These are phyloP conservation scores for Dalbergia cultrata DNA, from an alignment of 306 rosid species.

Conservation along the genomic window DNA sequence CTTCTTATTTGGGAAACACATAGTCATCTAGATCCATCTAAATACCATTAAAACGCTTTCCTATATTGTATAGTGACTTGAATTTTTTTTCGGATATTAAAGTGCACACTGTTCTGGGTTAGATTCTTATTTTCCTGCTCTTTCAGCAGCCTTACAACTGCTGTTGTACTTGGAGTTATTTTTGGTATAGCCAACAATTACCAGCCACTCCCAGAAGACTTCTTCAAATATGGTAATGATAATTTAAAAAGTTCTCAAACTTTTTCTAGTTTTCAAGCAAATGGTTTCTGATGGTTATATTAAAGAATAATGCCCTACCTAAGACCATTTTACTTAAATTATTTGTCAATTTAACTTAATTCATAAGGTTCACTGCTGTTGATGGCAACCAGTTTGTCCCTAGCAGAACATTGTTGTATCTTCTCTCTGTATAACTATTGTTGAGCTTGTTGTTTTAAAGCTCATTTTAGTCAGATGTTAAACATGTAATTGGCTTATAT, in stretches of 20 bases:
- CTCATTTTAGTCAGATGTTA: conserved; percentile 11
- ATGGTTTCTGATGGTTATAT: not conserved
- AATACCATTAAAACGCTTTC: not conserved
- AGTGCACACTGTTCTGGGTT: not conserved
- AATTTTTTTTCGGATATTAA: not conserved
- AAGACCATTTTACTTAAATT: not conserved
- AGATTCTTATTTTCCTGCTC: not conserved
- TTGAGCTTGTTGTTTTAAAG: not conserved
- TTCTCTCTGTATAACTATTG: not conserved
- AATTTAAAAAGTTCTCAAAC: not conserved
- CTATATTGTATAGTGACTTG: not conserved
- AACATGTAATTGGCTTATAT: not conserved
- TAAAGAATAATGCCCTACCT: not conserved
- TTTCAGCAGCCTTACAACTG: conserved; percentile 67
- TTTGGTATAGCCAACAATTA: conserved; percentile 62
- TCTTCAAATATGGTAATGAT: conserved; percentile 68
- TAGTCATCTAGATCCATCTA: not conserved
- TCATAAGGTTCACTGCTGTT: not conserved
- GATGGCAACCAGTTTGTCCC: not conserved
- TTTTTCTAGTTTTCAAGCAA: not conserved
- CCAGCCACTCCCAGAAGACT: conserved; percentile 69
- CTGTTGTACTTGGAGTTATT: conserved; percentile 66
- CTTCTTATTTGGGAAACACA: not conserved
- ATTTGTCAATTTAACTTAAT: not conserved
- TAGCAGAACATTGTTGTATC: not conserved